Evolutionary conservation across 495 filamentous ascomycete genomes (phyloP).

Genomic region (Daldinia concentrica): DNA sequence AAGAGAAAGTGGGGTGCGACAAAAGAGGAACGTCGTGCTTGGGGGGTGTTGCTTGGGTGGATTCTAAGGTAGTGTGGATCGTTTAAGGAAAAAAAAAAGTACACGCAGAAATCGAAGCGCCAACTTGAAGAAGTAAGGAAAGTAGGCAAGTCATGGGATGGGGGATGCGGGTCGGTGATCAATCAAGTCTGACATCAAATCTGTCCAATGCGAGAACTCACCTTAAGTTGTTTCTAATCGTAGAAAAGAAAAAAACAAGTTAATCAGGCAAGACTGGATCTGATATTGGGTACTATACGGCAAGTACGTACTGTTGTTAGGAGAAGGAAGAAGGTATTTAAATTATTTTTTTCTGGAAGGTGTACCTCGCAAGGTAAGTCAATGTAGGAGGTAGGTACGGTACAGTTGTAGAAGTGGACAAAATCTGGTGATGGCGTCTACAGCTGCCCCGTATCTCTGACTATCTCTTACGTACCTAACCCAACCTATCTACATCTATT

Average conservation of each 20-base stretch:
- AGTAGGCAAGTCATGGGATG: slow-evolving; percentile 20
- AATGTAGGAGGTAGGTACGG: neutral
- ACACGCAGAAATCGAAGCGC: neutral
- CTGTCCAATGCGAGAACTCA: slow-evolving; percentile 4
- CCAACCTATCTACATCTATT: neutral
- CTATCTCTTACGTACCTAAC: neutral
- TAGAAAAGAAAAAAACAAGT: neutral
- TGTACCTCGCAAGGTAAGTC: neutral
- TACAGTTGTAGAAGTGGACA: neutral
- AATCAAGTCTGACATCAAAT: slow-evolving; percentile 8
- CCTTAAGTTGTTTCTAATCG: neutral
- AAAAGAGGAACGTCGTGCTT: slow-evolving; percentile 33
- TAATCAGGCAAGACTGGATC: neutral
- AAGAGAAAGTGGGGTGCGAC: slow-evolving; percentile 31
- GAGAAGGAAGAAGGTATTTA: neutral
- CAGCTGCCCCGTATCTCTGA: neutral
- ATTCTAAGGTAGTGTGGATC: slow-evolving; percentile 31
- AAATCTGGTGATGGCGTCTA: neutral
- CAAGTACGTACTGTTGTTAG: neutral
- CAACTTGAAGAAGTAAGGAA: slow-evolving; percentile 11
- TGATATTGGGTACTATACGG: neutral
- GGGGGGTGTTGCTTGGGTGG: neutral
- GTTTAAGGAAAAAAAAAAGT: slow-evolving; percentile 12
- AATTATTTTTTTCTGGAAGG: slow-evolving; percentile 7
- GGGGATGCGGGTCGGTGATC: slow-evolving; percentile 28